Conservation (phyloP, 2,329 filamentous ascomycete genomes). For the Monilinia aucupariae region DNA sequence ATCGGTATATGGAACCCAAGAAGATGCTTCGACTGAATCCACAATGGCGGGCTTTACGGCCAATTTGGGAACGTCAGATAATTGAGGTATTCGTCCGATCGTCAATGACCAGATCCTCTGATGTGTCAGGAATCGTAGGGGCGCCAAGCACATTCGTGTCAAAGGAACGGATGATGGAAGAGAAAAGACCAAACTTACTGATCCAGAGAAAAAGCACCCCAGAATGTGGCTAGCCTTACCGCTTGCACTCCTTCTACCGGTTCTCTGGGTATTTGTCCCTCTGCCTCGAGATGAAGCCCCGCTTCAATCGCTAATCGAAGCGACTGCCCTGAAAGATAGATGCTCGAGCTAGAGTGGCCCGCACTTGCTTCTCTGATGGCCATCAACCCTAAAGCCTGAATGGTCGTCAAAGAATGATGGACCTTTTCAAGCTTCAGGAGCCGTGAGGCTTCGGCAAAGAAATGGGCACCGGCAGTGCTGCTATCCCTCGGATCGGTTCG, state of each 20-base stretch:
- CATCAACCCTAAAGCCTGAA: conserved; percentile 71
- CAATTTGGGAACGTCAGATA: conserved; percentile 51
- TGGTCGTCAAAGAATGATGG: conserved; percentile 60
- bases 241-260: conserved; percentile 39
- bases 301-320: conserved; percentile 59
- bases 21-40: conserved; percentile 54
- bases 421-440: conserved; percentile 49
- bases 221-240: conserved; percentile 46
- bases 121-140: conserved; percentile 31
- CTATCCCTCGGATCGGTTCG: conserved; percentile 57
- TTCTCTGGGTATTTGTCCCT: conserved; percentile 15
- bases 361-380: conserved; percentile 66
- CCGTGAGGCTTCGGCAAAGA: conserved; percentile 63
- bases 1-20: conserved; percentile 38
- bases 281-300: conserved; percentile 23
- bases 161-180: conserved; percentile 33
- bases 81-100: conserved; percentile 56
- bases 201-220: conserved; percentile 43
- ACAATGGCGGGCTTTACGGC: conserved; percentile 57
- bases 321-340: conserved; percentile 66
- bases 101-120: conserved; percentile 60
- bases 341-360: conserved; percentile 65
- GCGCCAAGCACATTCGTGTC: no score
- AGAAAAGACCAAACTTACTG: conserved; percentile 53
- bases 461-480: conserved; percentile 62